Percentiles rank a stretch among this genome's conserved stretches.
Evolutionary conservation across 75 land plant species (phyloP).

Genomic region (Pinus albicaulis): DNA sequence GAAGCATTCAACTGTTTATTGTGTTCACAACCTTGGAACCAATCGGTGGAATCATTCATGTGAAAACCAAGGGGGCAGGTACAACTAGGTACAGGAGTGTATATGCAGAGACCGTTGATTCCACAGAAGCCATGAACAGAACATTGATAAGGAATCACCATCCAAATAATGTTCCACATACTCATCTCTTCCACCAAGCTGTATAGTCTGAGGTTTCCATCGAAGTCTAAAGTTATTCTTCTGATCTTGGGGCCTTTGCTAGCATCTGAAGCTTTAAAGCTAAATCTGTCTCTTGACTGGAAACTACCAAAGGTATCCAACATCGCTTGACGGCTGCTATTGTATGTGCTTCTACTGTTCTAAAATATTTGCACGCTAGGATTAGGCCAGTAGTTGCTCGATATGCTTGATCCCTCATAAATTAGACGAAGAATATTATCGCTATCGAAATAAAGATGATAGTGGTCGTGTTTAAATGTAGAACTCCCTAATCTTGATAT

Average conservation of each 20-base stretch:
- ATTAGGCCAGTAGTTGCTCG: background rate
- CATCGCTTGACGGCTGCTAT: conserved; percentile 28
- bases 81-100: conserved; percentile 26
- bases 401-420: background rate
- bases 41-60: conserved; percentile 15
- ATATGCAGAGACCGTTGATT: conserved; percentile 33
- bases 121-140: conserved; percentile 52
- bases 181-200: conserved; percentile 17
- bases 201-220: conserved; percentile 59
- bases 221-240: conserved; percentile 41
- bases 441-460: background rate
- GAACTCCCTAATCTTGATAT: background rate
- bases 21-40: conserved; percentile 41
- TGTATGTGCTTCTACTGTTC: conserved; percentile 5
- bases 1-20: conserved; percentile 14
- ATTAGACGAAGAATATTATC: background rate
- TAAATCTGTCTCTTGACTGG: conserved; percentile 27
- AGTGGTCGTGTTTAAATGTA: background rate
- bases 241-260: conserved; percentile 28
- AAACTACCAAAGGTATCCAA: conserved; percentile 31
- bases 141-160: conserved; percentile 28
- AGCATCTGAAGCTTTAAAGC: conserved; percentile 33
- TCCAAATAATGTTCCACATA: conserved; percentile 41
- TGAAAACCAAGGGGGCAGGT: conserved; percentile 46
- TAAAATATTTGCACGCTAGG: background rate